Conservation (phyloP, 495 filamentous ascomycete species). For the Aspergillus ellipticus region DNA sequence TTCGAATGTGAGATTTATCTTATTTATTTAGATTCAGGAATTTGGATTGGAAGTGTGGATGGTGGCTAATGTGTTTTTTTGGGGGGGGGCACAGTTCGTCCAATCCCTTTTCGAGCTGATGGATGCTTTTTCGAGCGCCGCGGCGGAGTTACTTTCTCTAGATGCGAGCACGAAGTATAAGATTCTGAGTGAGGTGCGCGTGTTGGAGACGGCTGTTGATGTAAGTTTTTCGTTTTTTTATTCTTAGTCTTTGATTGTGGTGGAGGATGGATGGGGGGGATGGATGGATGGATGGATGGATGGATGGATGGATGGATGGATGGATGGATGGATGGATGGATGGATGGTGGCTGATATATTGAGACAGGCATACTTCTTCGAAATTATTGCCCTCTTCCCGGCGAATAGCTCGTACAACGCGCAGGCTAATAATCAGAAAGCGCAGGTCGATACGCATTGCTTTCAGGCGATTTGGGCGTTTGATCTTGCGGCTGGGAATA, state of each 20-base stretch:
- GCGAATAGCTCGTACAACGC: slow-evolving; percentile 1
- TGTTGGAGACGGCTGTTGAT: background rate
- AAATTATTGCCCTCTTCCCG: slow-evolving; percentile 1
- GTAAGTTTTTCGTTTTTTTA: background rate
- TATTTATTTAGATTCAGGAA: too few species aligned
- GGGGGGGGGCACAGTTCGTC: too few species aligned
- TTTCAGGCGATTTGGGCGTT: slow-evolving; percentile 1
- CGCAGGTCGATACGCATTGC: slow-evolving; percentile 1
- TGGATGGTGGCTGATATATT: too few species aligned
- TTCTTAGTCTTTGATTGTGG: background rate
- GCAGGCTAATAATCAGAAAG: slow-evolving; percentile 2
- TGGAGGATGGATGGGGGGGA: too few species aligned
- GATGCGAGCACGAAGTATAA: background rate
- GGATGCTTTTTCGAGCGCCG: background rate
- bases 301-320: too few species aligned
- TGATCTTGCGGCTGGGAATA: too few species aligned
- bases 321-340: too few species aligned
- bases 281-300: too few species aligned
- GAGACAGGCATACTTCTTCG: background rate
- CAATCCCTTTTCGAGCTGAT: slow-evolving; percentile 2
- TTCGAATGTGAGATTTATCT: background rate
- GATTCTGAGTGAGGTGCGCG: background rate
- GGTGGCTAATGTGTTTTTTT: too few species aligned
- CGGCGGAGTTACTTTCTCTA: background rate
- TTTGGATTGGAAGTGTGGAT: too few species aligned